Percentiles rank a stretch among this genome's conserved stretches.
Evolutionary conservation across 176 grass and related monocot genomes (phyloP).

Genomic region (Panicum miliaceum): DNA sequence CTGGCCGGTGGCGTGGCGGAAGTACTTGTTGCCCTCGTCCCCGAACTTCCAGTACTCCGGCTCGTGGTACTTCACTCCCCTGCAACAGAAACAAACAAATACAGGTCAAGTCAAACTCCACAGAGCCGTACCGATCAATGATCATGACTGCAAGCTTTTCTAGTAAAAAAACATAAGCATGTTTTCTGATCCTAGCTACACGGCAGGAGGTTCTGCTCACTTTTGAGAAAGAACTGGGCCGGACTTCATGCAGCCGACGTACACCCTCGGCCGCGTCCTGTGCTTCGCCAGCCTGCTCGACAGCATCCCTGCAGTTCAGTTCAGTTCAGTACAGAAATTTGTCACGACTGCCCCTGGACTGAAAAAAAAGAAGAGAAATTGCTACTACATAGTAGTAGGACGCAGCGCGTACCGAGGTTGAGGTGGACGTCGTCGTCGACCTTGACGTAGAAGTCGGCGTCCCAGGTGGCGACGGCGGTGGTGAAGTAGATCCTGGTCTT

Average conservation of each 20-base stretch:
- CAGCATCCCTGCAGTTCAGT: conserved; percentile 64
- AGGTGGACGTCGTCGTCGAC: conserved; percentile 98
- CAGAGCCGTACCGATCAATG: too few species aligned
- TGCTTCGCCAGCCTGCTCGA: conserved; percentile 59
- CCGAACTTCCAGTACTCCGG: conserved; percentile 98
- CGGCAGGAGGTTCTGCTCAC: conserved; percentile 37
- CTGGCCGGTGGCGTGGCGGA: conserved; percentile 94
- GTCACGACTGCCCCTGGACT: not conserved
- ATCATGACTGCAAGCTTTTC: too few species aligned
- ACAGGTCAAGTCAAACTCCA: too few species aligned
- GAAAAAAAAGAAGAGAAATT: too few species aligned
- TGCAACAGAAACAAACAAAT: conserved; percentile 14
- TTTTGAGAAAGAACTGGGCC: conserved; percentile 81
- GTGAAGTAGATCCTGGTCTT: conserved; percentile 92
- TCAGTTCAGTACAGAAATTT: not conserved
- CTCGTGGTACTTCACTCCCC: conserved; percentile 93
- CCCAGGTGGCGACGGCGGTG: conserved; percentile 80
- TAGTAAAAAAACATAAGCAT: too few species aligned
- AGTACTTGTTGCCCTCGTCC: conserved; percentile 89
- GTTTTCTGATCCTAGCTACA: too few species aligned
- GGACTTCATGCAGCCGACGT: conserved; percentile 99
- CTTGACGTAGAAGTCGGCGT: conserved; percentile 97
- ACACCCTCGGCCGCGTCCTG: conserved; percentile 67
- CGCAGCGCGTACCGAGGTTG: conserved; percentile 69
- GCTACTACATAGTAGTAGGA: too few species aligned